Percentiles rank a stretch among this genome's conserved stretches.
phyloP scores from a whole-genome alignment of 2,329 filamentous ascomycete species.

The Parastagonospora nodorum region DNA sequence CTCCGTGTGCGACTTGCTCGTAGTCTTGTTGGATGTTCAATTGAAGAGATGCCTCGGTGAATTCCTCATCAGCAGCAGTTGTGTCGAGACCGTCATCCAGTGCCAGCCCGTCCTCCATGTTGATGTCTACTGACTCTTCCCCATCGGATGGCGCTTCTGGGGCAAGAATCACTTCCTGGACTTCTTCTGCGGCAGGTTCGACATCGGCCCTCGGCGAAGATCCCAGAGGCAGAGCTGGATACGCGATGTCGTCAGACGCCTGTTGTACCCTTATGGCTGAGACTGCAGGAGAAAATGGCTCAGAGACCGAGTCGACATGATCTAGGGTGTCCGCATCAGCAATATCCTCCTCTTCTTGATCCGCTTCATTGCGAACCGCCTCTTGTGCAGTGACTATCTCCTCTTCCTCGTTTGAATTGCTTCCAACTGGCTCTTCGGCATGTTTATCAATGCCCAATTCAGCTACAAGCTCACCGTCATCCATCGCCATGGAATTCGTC shows the following conservation, averaged over 20 bases:
- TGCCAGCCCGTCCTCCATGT: not conserved
- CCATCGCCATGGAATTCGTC: not conserved
- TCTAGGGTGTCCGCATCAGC: no score
- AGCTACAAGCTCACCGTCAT: no score
- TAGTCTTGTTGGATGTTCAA: constrained; percentile 32
- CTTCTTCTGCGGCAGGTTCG: not conserved
- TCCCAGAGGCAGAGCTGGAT: constrained; percentile 15
- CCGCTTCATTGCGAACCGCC: no score
- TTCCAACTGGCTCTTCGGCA: no score
- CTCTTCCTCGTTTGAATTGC: no score
- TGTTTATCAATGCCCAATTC: no score
- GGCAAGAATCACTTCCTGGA: not conserved
- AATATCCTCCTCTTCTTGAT: no score
- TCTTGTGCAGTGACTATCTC: no score
- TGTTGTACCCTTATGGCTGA: not conserved
- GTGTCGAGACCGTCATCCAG: constrained; percentile 1
- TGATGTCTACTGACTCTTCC: not conserved
- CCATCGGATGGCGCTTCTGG: not conserved
- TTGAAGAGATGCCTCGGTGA: constrained; percentile 41
- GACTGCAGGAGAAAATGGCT: not conserved
- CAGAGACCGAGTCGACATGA: not conserved
- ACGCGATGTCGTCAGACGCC: not conserved
- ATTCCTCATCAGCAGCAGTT: constrained; percentile 20
- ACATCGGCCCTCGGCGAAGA: not conserved
- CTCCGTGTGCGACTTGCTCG: constrained; percentile 8